Evolutionary conservation across 192 early-diverging fungal species (phyloP), one percentile per base, ranked within the genome.

Genomic region (Lobulomyces angularis): DNA sequence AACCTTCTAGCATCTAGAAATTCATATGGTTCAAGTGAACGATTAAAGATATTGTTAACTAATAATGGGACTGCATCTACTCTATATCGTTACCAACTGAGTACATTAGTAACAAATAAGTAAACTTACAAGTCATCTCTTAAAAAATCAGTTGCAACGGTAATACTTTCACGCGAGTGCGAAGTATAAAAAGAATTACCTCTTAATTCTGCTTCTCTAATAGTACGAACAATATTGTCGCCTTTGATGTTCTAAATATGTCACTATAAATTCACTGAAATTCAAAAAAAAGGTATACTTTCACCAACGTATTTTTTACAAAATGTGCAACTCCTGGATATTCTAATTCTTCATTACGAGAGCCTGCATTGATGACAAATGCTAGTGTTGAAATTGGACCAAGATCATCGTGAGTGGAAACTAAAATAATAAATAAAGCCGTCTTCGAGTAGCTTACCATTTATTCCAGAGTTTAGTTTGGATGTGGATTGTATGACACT

Each of bases 71-170:
- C 71, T 20, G 54, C 72, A 39, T 91, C 88, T 43, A 86, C 82
- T 53, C 88, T 91, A 53, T 69, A 73, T 24, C 64, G 31, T 67
- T 67, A 59, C 33, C 38, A 22, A 16, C 35, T 28, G 39, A 7
- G 24, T 18, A n/a, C n/a, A n/a, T n/a, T n/a, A n/a, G n/a, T 17
- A 17, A 32, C n/a, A n/a, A n/a, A n/a, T n/a, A n/a, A n/a, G n/a
- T n/a, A 3, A 17, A 74, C 80, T 47, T 69, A 86, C 82, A 87
- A 67, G 59, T 94, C 86, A 45, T 85, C 84, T 37, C 73, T 63
- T 54, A 97, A 77, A 73, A 90, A 91, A 56, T 86, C 82, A 43
- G 85, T 82, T n/a, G 75, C 81, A 67, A 85, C 71, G 37, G 83
- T 62, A 50, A 90, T 65, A 65, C 73, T 68, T 54, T 97, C 94